These are phyloP conservation scores for Arthroderma sp. DNA, from an alignment of 2,329 filamentous ascomycete species.

Conservation along the genomic window DNA sequence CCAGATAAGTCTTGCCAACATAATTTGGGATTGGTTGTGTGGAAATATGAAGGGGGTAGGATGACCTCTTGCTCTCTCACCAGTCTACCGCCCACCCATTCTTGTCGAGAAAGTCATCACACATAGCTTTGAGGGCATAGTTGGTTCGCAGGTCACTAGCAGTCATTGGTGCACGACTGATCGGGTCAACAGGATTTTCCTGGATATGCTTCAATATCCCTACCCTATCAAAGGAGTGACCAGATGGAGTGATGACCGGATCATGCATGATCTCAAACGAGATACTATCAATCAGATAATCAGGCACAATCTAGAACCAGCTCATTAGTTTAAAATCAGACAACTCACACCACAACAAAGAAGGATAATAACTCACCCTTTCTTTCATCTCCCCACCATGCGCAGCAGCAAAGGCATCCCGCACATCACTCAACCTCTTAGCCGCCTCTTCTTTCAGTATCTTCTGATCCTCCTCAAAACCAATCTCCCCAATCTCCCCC, in stretches of 20 bases:
- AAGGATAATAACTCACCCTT: constrained; percentile 22
- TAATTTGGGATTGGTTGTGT: too few relatives aligned
- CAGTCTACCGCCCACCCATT: constrained; percentile 93
- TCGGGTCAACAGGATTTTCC: constrained; percentile 60
- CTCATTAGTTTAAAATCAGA: background rate
- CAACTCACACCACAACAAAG: background rate
- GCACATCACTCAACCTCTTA: constrained; percentile 34
- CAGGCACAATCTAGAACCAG: constrained; percentile 30
- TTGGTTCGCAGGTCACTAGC: constrained; percentile 66
- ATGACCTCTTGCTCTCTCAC: constrained; percentile 30
- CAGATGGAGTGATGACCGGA: constrained; percentile 51
- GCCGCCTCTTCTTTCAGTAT: constrained; percentile 39
- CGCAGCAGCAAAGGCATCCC: constrained; percentile 31
- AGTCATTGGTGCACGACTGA: constrained; percentile 63
- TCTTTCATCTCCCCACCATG: constrained; percentile 30
- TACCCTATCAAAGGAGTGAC: constrained; percentile 78
- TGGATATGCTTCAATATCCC: constrained; percentile 78
- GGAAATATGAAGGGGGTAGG: too few relatives aligned
- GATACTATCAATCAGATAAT: constrained; percentile 37
- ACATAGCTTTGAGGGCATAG: constrained; percentile 65
- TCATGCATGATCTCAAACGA: constrained; percentile 41
- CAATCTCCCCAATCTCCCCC: constrained; percentile 42
- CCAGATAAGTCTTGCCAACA: too few relatives aligned
- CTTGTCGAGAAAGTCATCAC: constrained; percentile 67
- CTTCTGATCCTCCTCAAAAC: constrained; percentile 55